Conservation (phyloP, 2,329 filamentous ascomycete genomes). For the Zasmidium angulare region DNA sequence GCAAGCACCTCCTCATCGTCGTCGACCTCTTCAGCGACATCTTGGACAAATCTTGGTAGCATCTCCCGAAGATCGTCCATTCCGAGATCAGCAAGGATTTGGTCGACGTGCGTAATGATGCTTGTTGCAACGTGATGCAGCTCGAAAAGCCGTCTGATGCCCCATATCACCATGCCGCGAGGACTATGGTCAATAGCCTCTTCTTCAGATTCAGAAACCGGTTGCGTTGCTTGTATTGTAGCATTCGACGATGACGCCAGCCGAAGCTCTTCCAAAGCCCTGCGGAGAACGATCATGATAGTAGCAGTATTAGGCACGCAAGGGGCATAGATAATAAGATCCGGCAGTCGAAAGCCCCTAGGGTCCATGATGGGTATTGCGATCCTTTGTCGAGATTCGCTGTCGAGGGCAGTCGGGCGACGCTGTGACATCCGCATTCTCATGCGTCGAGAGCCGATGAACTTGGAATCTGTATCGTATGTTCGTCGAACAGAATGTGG, state of each 20-base stretch:
- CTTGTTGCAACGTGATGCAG: constrained; percentile 11
- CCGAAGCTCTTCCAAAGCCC: constrained; percentile 22
- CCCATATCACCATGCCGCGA: constrained; percentile 21
- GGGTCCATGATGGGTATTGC: constrained; percentile 1
- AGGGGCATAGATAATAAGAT: constrained; percentile 24
- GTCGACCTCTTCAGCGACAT: neutral
- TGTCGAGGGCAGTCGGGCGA: constrained; percentile 1
- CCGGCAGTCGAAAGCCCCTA: neutral
- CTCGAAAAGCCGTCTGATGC: constrained; percentile 17
- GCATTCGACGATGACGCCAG: neutral
- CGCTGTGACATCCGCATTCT: neutral
- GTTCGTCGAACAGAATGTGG: constrained; percentile 27
- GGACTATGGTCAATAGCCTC: constrained; percentile 9
- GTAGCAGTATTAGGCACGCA: constrained; percentile 24
- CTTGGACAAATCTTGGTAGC: constrained; percentile 12
- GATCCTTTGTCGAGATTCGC: constrained; percentile 15
- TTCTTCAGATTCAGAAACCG: neutral
- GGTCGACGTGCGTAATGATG: constrained; percentile 14
- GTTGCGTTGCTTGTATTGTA: neutral
- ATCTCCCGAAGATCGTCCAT: constrained; percentile 14
- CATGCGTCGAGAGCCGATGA: neutral
- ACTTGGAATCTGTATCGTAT: constrained; percentile 3
- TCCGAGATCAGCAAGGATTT: constrained; percentile 14
- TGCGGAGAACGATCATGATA: constrained; percentile 25
- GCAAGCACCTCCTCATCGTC: neutral